A percentile compares a stretch with the other conserved stretches of the same genome.
Conservation (phyloP, 306 rosid genomes). For the Trifolium repens region DNA sequence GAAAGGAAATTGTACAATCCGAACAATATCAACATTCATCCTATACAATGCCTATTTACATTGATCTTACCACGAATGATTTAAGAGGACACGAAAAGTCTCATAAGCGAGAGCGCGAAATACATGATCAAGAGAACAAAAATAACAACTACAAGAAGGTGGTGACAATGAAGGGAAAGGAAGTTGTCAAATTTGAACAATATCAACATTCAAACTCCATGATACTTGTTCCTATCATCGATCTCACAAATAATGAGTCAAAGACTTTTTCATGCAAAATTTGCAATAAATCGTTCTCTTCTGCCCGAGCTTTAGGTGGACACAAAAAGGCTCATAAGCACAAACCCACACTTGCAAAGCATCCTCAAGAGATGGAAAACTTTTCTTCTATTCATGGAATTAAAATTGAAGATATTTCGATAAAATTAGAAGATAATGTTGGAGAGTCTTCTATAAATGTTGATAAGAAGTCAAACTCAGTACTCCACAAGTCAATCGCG, state of each 20-base stretch:
- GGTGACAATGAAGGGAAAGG: neutral
- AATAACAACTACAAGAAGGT: neutral
- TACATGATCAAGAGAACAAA: no score
- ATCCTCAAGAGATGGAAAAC: no score
- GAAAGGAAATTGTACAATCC: no score
- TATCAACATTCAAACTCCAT: neutral
- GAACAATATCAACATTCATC: no score
- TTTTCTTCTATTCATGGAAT: neutral
- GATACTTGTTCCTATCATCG: neutral
- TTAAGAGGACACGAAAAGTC: no score
- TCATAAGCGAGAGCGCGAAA: no score
- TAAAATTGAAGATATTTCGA: neutral
- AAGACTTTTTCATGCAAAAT: slow-evolving; percentile 59
- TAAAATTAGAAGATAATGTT: neutral
- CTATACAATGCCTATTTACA: no score
- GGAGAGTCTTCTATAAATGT: neutral
- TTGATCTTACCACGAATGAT: no score
- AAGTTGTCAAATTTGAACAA: neutral
- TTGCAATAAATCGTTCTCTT: slow-evolving; percentile 66
- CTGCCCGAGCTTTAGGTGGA: neutral
- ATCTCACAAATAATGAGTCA: neutral
- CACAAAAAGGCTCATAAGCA: slow-evolving; percentile 69
- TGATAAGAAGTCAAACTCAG: neutral
- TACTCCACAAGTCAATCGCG: no score
- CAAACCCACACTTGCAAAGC: slow-evolving; percentile 52